Conservation (phyloP, 1,284 basidiomycete genomes). For the Sanghuangporus sanghuang region DNA sequence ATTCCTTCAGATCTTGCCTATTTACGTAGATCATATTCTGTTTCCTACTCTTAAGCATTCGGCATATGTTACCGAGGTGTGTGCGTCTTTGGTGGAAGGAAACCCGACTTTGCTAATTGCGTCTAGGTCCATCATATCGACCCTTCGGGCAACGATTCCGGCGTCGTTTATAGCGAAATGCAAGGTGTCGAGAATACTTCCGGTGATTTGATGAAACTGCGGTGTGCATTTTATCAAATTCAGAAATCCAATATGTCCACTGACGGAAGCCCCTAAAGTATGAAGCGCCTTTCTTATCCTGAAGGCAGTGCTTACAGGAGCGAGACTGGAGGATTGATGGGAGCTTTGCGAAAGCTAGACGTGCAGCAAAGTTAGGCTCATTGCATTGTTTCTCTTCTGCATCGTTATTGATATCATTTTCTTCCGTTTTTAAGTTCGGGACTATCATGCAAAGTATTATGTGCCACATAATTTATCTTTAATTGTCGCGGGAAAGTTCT, state of each 20-base stretch:
- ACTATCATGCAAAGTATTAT: constrained; percentile 91
- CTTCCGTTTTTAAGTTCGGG: constrained; percentile 52
- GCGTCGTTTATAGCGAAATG: constrained; percentile 98
- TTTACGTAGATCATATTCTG: constrained; percentile 96
- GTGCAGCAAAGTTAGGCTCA: constrained; percentile 80
- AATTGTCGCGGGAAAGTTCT: constrained; percentile 77
- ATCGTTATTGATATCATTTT: not conserved
- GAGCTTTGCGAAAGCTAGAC: constrained; percentile 80
- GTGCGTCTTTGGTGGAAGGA: constrained; percentile 12
- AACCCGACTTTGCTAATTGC: constrained; percentile 17
- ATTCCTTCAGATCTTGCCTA: constrained; percentile 90
- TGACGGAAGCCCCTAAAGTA: constrained; percentile 35
- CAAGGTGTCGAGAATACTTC: constrained; percentile 95
- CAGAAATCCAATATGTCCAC: not conserved
- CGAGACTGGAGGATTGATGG: constrained; percentile 96
- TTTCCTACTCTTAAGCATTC: constrained; percentile 93
- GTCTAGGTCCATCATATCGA: constrained; percentile 88
- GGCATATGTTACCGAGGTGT: constrained; percentile 88
- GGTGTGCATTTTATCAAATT: constrained; percentile 39
- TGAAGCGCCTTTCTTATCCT: constrained; percentile 80
- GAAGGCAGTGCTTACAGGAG: constrained; percentile 86
- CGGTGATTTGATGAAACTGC: constrained; percentile 84
- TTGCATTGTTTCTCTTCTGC: not conserved
- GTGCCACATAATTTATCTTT: constrained; percentile 92
- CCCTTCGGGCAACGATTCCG: constrained; percentile 85